These are phyloP conservation scores for Dichomitus squalens DNA, from an alignment of 1,284 basidiomycete species.

Conservation along the genomic window DNA sequence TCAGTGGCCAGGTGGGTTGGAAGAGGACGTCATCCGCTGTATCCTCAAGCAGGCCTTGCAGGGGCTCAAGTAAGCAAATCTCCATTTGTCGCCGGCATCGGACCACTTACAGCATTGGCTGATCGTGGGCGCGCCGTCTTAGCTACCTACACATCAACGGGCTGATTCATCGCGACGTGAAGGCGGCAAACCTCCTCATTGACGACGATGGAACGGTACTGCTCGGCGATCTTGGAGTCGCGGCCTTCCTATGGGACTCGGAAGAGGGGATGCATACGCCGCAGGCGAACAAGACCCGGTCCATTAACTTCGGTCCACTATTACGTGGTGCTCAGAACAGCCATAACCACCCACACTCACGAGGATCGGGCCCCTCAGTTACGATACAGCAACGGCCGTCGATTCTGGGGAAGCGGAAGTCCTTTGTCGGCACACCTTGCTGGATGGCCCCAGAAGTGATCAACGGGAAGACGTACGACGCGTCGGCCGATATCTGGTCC, in stretches of 20 bases:
- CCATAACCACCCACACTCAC: conserved; percentile 12
- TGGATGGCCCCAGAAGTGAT: conserved; percentile 96
- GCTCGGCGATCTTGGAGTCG: conserved; percentile 87
- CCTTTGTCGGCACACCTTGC: conserved; percentile 92
- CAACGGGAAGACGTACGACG: conserved; percentile 81
- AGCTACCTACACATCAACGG: conserved; percentile 88
- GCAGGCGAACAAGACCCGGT: conserved; percentile 26
- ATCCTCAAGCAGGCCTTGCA: conserved; percentile 83
- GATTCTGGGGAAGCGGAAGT: conserved; percentile 71
- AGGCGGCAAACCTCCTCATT: conserved; percentile 87
- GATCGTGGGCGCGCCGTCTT: neutral
- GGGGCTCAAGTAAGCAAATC: conserved; percentile 70
- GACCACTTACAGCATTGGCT: neutral
- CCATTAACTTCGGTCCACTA: conserved; percentile 19
- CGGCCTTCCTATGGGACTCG: conserved; percentile 76
- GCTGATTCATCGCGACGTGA: conserved; percentile 88
- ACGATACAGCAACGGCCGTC: conserved; percentile 19
- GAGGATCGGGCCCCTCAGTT: conserved; percentile 14
- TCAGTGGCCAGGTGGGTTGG: conserved; percentile 83
- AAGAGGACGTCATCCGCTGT: conserved; percentile 84
- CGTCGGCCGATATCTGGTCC: conserved; percentile 89
- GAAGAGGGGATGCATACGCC: conserved; percentile 36
- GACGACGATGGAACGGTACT: conserved; percentile 90
- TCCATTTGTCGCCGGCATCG: neutral
- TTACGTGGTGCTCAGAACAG: neutral